Conservation (phyloP, 2,329 filamentous ascomycete genomes). For the Colletotrichum lini region DNA sequence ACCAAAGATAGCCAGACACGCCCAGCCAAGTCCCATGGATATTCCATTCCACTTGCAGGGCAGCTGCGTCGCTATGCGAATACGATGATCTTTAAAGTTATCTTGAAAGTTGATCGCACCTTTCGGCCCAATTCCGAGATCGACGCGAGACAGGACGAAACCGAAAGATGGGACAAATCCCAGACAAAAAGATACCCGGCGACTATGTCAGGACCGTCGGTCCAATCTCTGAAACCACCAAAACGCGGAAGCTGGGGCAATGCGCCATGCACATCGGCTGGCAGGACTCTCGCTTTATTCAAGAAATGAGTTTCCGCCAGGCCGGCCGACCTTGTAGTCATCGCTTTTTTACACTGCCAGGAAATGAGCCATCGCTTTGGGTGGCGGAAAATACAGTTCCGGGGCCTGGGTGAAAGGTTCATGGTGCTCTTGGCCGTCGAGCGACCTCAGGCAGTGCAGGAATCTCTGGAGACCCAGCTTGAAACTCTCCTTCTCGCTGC, state of each 20-base stretch:
- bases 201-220: conserved; percentile 2
- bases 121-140: conserved; percentile 1
- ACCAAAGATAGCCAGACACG: no score
- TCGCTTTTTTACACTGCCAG: background rate
- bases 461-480: conserved; percentile 30
- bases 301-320: no score
- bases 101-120: background rate
- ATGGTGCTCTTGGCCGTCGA: conserved; percentile 15
- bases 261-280: background rate
- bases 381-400: conserved; percentile 6
- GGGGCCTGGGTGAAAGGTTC: background rate
- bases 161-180: conserved; percentile 4
- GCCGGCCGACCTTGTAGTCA: no score
- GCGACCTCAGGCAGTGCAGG: conserved; percentile 3
- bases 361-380: background rate
- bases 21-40: no score
- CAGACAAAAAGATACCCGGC: conserved; percentile 5
- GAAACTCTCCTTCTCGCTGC: conserved; percentile 23
- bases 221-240: no score
- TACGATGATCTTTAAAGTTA: background rate
- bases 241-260: background rate
- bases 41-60: no score
- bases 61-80: background rate
- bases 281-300: background rate
- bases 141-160: conserved; percentile 16